Base-by-base conservation (phyloP, 1,284 basidiomycete species). In the Thecaphora thlaspeos region DNA sequence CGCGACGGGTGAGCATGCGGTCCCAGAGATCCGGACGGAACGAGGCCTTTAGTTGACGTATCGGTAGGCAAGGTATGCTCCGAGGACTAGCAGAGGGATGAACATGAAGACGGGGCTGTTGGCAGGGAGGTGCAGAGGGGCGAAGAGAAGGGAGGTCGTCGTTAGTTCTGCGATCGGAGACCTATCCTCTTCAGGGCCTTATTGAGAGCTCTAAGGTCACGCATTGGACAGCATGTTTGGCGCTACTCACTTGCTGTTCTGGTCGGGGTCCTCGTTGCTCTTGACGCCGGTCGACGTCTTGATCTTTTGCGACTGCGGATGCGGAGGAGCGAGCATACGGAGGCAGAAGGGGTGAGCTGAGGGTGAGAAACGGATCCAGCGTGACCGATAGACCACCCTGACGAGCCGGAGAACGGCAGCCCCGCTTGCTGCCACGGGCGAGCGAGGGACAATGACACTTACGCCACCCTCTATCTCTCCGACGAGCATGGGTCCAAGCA, bases 401-500 rank as follows among this genome's bases (percentile, higher is more conserved):
- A n/a, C n/a, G n/a, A n/a, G n/a, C n/a, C n/a, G n/a, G n/a, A n/a
- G n/a, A n/a, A n/a, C n/a, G n/a, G n/a, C n/a, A n/a, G n/a, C n/a
- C n/a, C n/a, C n/a, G n/a, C n/a, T n/a, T n/a, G n/a, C n/a, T n/a
- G n/a, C n/a, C n/a, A n/a, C n/a, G n/a, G n/a, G n/a, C n/a, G n/a
- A n/a, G 38, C 26, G 26, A 11, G 41, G 8, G 21, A 9, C 23
- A 15, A 30, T 43, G 28, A 5, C 45, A 68, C 67, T 52, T 58
- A 61, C 65, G 42, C 62, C 63, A 48, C 71, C 73, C 42, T 70
- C 70, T 39, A 85, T 93, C 83, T 71, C 80, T 84, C 58, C 80
- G 24, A 80, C 78, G 43, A 75, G 71, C 68, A 80, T 79, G 38
- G 77, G 71, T n/a, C 85, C 84, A 52, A 99, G 84, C 61, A 95